Base-by-base conservation (phyloP, 208 protist species). In the Trichomonas vaginalis region DNA sequence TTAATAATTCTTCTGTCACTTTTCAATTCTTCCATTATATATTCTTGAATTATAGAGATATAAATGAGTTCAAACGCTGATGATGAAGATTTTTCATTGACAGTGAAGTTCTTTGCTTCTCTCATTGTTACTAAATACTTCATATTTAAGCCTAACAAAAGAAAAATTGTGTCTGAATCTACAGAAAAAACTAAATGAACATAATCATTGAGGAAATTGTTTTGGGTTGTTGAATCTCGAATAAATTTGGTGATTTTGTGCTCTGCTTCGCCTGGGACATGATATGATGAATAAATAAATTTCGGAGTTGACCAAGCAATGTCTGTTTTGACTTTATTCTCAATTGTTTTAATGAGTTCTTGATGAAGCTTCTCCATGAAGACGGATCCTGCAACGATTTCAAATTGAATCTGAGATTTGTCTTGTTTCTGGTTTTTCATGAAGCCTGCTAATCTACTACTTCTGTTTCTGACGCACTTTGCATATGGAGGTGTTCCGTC, bases 181-280 rank as follows among this genome's bases (percentile, higher is more conserved):
- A 96, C 42, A 42, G 99, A 99, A 97, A 99, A 99, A 96, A 99
- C 97, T 96, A 98, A 99, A 97, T 99, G 99, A 23, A 97, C 97
- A 96, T 98, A 98, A 97, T 99, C 98, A 12, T 98, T 97, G 96
- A 98, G 96, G 96, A 99, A 99, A 96, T 98, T n/a, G 0, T 23
- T 35, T 39, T 45, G 1, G 8, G 4, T 45, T 97, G 98, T 98
- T 86, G 98, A 97, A 46, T 97, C 96, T 80, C 99, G 98, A 95
- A 99, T 99, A 96, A 98, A 99, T 92, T 99, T 98, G 95, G 99
- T 99, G 96, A 99, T 99, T 97, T 99, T 99, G 97, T 99, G 99
- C 97, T 99, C 99, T 42, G 99, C 99, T 97, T 99, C 99, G 4
- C 99, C 99, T 21, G 99, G 98, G 83, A 98, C 97, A 56, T 82